Percentiles rank a stretch among this genome's conserved stretches.
Evolutionary conservation across 2,329 filamentous ascomycete genomes (phyloP).

Genomic region (Colletotrichum somersetense): DNA sequence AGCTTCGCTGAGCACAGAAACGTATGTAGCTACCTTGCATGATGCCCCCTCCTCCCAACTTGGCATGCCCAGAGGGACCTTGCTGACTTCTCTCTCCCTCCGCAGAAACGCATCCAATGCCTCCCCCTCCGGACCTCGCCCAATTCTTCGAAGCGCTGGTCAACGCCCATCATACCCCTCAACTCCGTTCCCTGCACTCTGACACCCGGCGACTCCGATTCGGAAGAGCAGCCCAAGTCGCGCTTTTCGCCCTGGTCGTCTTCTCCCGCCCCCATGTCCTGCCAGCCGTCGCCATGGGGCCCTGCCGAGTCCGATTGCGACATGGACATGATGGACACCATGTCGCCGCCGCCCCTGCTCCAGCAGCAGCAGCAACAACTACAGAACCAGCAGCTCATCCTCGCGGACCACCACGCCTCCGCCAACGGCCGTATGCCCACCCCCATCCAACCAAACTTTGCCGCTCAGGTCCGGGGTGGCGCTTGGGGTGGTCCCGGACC

Average conservation of each 20-base stretch:
- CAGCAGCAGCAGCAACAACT: conserved; percentile 51
- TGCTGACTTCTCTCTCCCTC: conserved; percentile 9
- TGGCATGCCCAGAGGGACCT: background rate
- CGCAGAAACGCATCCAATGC: conserved; percentile 68
- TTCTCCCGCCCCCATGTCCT: conserved; percentile 43
- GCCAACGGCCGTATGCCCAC: conserved; percentile 66
- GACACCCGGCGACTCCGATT: conserved; percentile 56
- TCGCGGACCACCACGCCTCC: conserved; percentile 26
- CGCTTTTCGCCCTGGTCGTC: conserved; percentile 52
- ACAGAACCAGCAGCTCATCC: conserved; percentile 45
- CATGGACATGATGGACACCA: conserved; percentile 61
- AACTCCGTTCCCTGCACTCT: conserved; percentile 46
- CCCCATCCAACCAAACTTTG: conserved; percentile 70
- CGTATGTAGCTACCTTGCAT: conserved; percentile 51
- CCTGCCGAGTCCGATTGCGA: conserved; percentile 53
- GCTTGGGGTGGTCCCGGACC: conserved; percentile 55
- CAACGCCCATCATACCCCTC: conserved; percentile 35
- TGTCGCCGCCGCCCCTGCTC: conserved; percentile 46
- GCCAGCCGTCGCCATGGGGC: conserved; percentile 44
- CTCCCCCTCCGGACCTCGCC: conserved; percentile 64
- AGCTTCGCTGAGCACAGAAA: conserved; percentile 66
- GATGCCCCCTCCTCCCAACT: background rate
- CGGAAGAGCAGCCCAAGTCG: conserved; percentile 53
- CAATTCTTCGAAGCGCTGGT: conserved; percentile 49
- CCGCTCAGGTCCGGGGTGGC: conserved; percentile 66